These are phyloP conservation scores for Euphorbia lathyris DNA, from an alignment of 345 rosid species.

Conservation along the genomic window DNA sequence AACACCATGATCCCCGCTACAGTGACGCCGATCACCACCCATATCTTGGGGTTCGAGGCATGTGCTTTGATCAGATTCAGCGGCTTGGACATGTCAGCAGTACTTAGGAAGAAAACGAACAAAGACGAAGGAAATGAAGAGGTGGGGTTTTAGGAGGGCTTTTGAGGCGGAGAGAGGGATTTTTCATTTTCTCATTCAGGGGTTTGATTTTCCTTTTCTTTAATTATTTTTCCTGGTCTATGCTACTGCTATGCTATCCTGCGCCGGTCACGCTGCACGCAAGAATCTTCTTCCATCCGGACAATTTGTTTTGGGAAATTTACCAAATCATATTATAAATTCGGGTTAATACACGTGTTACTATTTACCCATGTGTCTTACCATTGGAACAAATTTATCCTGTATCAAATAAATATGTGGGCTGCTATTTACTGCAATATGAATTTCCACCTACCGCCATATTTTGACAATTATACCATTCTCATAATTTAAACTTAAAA, in stretches of 20 bases:
- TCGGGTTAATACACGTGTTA: no score
- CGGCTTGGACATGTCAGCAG: conserved; percentile 40
- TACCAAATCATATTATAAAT: no score
- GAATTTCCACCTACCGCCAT: no score
- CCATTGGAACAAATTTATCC: no score
- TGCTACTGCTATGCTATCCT: neutral
- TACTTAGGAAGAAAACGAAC: neutral
- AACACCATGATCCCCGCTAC: conserved; percentile 69
- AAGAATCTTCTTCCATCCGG: conserved; percentile 8
- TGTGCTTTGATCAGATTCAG: conserved; percentile 40
- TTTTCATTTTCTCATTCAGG: neutral
- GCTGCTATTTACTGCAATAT: no score
- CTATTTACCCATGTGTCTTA: no score
- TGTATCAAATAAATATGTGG: no score
- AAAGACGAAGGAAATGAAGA: neutral
- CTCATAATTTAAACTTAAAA: no score
- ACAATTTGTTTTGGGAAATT: no score
- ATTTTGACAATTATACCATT: no score
- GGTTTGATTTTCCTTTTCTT: neutral
- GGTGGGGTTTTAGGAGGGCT: conserved; percentile 17
- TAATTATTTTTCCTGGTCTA: no score
- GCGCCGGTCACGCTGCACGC: neutral
- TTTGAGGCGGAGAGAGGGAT: neutral
- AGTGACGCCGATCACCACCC: conserved; percentile 74
- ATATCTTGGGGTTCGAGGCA: conserved; percentile 61